A percentile compares a stretch with the other conserved stretches of the same genome.
phyloP scores from a whole-genome alignment of 1,284 basidiomycete genomes.

The Cystobasidium sp. region DNA sequence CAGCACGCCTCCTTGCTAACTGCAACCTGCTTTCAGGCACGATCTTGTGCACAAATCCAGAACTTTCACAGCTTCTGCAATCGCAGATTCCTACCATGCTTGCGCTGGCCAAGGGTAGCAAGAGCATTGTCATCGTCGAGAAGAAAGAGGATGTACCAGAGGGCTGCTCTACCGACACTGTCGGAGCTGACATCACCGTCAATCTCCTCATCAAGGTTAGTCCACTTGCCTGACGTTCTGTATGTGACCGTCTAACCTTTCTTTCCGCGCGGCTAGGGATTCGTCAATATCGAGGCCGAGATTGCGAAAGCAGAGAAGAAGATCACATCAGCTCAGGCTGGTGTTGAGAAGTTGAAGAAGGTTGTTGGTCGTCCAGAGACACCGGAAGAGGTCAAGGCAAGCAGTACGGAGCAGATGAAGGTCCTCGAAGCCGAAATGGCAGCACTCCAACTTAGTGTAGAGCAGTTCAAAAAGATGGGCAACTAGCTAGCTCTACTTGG shows the following conservation, averaged over 20 bases:
- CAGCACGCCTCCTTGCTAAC: not conserved
- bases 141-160: constrained; percentile 68
- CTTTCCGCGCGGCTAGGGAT: constrained; percentile 63
- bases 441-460: constrained; percentile 65
- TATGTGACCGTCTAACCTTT: not conserved
- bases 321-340: constrained; percentile 69
- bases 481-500: constrained; percentile 21
- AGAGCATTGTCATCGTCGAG: constrained; percentile 68
- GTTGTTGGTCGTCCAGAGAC: constrained; percentile 78
- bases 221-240: not conserved
- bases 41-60: constrained; percentile 71
- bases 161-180: constrained; percentile 83
- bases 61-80: constrained; percentile 69
- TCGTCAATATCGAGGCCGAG: constrained; percentile 80
- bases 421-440: constrained; percentile 69
- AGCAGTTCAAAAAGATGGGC: constrained; percentile 64
- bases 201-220: constrained; percentile 82
- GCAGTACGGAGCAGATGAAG: constrained; percentile 76
- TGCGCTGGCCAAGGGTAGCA: constrained; percentile 87
- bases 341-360: constrained; percentile 76
- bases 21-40: constrained; percentile 65
- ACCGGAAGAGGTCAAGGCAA: constrained; percentile 72
- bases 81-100: constrained; percentile 75
- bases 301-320: constrained; percentile 85
- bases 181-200: constrained; percentile 74